Evolutionary conservation across 1,284 basidiomycete species (phyloP).

Genomic region (Fomitopsis pinicola): DNA sequence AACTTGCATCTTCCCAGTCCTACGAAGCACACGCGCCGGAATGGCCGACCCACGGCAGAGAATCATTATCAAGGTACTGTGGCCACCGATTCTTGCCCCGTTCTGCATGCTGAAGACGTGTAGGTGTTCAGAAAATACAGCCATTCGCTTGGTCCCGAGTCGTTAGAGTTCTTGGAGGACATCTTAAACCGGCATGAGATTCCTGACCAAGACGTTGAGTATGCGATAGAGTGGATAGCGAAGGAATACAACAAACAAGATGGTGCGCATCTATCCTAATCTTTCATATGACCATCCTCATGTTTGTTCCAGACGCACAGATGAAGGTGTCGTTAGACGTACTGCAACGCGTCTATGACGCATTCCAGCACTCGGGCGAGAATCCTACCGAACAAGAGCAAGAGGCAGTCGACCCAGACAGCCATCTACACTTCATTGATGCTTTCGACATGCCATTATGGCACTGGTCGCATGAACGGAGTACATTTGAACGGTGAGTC

Average conservation of each 20-base stretch:
- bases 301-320: slow-evolving; percentile 49
- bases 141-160: slow-evolving; percentile 76
- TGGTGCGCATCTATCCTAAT: slow-evolving; percentile 43
- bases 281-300: background rate
- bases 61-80: slow-evolving; percentile 58
- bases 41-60: slow-evolving; percentile 49
- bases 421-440: slow-evolving; percentile 82
- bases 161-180: slow-evolving; percentile 62
- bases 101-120: background rate
- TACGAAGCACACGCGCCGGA: background rate
- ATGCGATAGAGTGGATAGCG: slow-evolving; percentile 80
- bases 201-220: slow-evolving; percentile 66
- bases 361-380: slow-evolving; percentile 71
- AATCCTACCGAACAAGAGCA: slow-evolving; percentile 46
- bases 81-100: background rate
- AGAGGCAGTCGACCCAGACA: slow-evolving; percentile 78
- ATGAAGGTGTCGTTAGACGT: slow-evolving; percentile 78
- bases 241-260: slow-evolving; percentile 91
- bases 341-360: slow-evolving; percentile 78
- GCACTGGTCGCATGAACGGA: slow-evolving; percentile 83
- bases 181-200: slow-evolving; percentile 68
- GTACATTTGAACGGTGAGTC: slow-evolving; percentile 71
- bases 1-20: background rate
- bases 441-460: slow-evolving; percentile 94
- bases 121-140: slow-evolving; percentile 82